Evolutionary conservation across 345 rosid species (phyloP).

Genomic region (Hypericum perforatum): DNA sequence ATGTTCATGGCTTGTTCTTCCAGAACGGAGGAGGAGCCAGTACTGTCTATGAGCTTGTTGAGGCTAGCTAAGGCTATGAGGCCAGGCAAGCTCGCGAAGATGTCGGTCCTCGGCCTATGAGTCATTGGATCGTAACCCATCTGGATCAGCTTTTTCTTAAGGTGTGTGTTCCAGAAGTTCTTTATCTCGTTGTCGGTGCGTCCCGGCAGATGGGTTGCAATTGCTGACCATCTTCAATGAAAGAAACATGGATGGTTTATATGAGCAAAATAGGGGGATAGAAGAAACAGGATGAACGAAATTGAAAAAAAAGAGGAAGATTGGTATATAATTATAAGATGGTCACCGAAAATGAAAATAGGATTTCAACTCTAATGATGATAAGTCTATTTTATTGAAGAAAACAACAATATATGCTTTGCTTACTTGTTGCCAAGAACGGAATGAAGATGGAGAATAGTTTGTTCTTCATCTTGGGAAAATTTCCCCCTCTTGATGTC

Average conservation of each 20-base stretch:
- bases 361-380: no score
- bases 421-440: conserved; percentile 24
- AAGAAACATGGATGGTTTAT: no score
- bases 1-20: conserved; percentile 33
- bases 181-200: conserved; percentile 24
- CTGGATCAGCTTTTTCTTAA: conserved; percentile 22
- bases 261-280: neutral
- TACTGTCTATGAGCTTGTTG: conserved; percentile 36
- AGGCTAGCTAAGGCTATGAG: conserved; percentile 52
- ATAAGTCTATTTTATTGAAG: neutral
- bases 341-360: no score
- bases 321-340: neutral
- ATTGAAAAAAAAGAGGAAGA: neutral
- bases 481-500: conserved; percentile 24
- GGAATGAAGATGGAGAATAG: conserved; percentile 23
- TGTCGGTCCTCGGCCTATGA: conserved; percentile 21
- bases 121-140: conserved; percentile 28
- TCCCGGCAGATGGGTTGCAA: conserved; percentile 17
- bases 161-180: conserved; percentile 26
- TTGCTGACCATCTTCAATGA: conserved; percentile 20
- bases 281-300: neutral
- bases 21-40: conserved; percentile 17
- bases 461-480: conserved; percentile 21
- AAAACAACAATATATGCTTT: no score
- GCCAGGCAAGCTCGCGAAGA: conserved; percentile 43